Percentiles rank a stretch among this genome's conserved stretches.
phyloP scores from a whole-genome alignment of 2,329 filamentous ascomycete genomes.

The Venturia carpophila region DNA sequence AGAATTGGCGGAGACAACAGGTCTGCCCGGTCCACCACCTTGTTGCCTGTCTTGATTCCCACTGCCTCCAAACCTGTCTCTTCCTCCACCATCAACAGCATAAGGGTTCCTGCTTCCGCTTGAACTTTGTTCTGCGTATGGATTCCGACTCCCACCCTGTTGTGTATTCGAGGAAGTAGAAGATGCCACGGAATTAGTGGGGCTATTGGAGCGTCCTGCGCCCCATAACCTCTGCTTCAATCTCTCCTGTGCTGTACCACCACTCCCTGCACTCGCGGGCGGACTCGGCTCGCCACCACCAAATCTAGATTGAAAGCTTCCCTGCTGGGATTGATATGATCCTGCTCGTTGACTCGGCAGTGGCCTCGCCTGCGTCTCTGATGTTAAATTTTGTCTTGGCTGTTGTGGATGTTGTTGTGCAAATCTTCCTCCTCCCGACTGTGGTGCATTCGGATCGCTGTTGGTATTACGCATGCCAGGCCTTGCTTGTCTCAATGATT shows the following conservation, averaged over 20 bases:
- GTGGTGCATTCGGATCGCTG: not conserved
- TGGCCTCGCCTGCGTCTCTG: constrained; percentile 37
- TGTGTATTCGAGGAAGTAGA: constrained; percentile 1
- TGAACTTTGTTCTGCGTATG: constrained; percentile 2
- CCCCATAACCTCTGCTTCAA: constrained; percentile 74
- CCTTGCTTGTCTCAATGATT: constrained; percentile 35
- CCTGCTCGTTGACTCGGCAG: constrained; percentile 65
- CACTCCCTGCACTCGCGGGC: constrained; percentile 34
- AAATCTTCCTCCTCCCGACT: constrained; percentile 12
- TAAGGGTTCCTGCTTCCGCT: constrained; percentile 13
- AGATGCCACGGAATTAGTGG: constrained; percentile 32
- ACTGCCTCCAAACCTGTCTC: constrained; percentile 15
- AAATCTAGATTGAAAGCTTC: constrained; percentile 26
- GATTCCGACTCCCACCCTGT: constrained; percentile 3
- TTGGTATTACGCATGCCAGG: constrained; percentile 31
- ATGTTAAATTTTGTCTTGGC: not conserved
- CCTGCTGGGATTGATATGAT: constrained; percentile 57
- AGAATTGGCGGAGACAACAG: constrained; percentile 27
- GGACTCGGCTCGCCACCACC: constrained; percentile 24
- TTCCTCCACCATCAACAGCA: not conserved
- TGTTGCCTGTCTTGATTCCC: constrained; percentile 10
- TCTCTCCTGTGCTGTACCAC: constrained; percentile 66
- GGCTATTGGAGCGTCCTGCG: constrained; percentile 52
- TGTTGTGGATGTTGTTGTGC: constrained; percentile 9
- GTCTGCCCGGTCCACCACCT: constrained; percentile 25